These are phyloP conservation scores for Xylariaceae sp. DNA, from an alignment of 2,329 filamentous ascomycete genomes.

Conservation along the genomic window DNA sequence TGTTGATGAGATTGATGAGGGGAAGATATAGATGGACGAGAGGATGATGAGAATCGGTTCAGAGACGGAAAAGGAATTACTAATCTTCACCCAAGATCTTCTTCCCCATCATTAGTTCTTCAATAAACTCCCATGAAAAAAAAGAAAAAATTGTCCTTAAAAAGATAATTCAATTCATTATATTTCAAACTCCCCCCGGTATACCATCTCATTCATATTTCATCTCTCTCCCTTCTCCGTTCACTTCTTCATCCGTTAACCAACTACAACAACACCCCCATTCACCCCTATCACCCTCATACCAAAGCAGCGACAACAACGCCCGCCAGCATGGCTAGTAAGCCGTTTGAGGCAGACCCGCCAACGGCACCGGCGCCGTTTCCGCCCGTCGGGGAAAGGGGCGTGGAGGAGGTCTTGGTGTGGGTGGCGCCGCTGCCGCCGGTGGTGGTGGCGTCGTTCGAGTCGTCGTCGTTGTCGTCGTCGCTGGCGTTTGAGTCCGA, in stretches of 20 bases:
- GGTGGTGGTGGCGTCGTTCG: not conserved
- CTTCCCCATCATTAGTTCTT: no score
- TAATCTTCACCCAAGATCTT: no score
- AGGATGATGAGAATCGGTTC: no score
- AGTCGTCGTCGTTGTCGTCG: not conserved
- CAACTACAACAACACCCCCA: not conserved
- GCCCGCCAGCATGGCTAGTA: conserved; percentile 28
- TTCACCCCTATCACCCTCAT: conserved; percentile 8
- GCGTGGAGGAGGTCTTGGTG: not conserved
- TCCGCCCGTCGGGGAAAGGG: not conserved
- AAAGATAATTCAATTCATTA: no score
- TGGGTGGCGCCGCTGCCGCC: not conserved
- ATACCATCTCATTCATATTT: no score
- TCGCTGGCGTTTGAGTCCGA: not conserved
- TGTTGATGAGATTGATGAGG: no score
- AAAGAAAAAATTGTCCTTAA: no score
- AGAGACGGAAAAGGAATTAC: no score
- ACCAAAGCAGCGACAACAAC: conserved; percentile 24
- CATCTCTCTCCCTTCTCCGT: not conserved
- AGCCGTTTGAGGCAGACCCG: conserved; percentile 4
- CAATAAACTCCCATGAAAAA: no score
- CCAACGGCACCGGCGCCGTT: conserved; percentile 9
- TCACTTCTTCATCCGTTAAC: not conserved
- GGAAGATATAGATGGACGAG: no score
- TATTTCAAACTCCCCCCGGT: no score